phyloP scores from a whole-genome alignment of 179 eudicot species.

The Carnegiea gigantea region DNA sequence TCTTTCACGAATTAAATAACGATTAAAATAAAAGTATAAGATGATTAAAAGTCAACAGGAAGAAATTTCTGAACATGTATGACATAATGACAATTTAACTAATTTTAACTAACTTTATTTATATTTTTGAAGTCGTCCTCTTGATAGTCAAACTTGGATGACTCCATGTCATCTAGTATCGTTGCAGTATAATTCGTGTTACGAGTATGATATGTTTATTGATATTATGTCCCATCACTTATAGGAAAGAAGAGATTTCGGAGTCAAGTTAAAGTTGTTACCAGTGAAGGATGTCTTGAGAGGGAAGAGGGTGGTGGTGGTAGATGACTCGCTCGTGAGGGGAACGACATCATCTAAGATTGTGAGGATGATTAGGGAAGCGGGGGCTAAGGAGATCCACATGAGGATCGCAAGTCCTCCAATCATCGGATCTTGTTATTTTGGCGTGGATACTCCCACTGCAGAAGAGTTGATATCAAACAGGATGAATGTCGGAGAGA shows the following conservation, averaged over 20 bases:
- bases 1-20: too few species aligned
- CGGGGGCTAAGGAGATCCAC: conserved; percentile 5
- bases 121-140: too few species aligned
- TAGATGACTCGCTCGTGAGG: conserved; percentile 5
- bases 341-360: conserved; percentile 5
- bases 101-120: too few species aligned
- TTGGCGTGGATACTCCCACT: not conserved
- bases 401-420: conserved; percentile 4
- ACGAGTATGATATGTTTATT: not conserved
- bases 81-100: too few species aligned
- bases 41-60: too few species aligned
- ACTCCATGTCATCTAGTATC: not conserved
- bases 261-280: not conserved
- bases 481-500: not conserved
- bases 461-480: not conserved
- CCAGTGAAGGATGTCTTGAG: not conserved
- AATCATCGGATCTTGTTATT: not conserved
- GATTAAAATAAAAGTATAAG: too few species aligned
- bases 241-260: not conserved
- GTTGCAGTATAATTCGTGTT: not conserved
- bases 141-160: too few species aligned
- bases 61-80: too few species aligned
- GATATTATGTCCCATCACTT: not conserved
- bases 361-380: conserved; percentile 7
- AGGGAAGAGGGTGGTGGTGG: conserved; percentile 5